These are phyloP conservation scores for Starmerella apis DNA, from an alignment of 805 yeast species.

Conservation along the genomic window DNA sequence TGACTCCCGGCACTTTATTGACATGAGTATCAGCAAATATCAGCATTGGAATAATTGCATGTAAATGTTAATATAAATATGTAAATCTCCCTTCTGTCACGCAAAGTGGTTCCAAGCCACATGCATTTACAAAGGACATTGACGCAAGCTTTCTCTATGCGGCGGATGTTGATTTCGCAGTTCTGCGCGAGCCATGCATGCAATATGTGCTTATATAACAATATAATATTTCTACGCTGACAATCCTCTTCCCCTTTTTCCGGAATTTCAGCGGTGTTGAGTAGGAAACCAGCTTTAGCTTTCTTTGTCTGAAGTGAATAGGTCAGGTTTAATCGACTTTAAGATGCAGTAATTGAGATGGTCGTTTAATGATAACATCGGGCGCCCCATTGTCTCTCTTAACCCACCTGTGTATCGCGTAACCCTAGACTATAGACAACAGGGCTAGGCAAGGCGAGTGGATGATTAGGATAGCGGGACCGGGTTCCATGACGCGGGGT, in stretches of 20 bases:
- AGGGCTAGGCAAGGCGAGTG: constrained; percentile 1
- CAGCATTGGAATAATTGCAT: too few species aligned
- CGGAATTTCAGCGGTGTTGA: too few species aligned
- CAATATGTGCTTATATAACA: not conserved
- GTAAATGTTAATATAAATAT: too few species aligned
- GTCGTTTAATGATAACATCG: not conserved
- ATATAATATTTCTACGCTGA: constrained; percentile 1
- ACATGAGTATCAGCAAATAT: too few species aligned
- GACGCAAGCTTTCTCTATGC: constrained; percentile 1
- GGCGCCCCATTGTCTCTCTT: not conserved
- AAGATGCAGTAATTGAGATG: too few species aligned
- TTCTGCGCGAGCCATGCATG: not conserved
- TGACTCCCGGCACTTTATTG: too few species aligned
- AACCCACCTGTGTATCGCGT: not conserved
- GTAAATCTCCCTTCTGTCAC: too few species aligned
- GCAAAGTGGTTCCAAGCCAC: not conserved
- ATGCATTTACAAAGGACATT: not conserved
- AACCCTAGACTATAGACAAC: not conserved
- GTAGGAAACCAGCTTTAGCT: too few species aligned
- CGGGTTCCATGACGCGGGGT: not conserved
- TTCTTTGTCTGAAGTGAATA: too few species aligned
- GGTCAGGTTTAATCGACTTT: too few species aligned
- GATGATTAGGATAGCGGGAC: not conserved
- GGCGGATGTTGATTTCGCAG: not conserved
- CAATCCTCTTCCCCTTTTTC: not conserved